These are phyloP conservation scores for Fonsecaea multimorphosa DNA, from an alignment of 2,329 filamentous ascomycete genomes.

Conservation along the genomic window DNA sequence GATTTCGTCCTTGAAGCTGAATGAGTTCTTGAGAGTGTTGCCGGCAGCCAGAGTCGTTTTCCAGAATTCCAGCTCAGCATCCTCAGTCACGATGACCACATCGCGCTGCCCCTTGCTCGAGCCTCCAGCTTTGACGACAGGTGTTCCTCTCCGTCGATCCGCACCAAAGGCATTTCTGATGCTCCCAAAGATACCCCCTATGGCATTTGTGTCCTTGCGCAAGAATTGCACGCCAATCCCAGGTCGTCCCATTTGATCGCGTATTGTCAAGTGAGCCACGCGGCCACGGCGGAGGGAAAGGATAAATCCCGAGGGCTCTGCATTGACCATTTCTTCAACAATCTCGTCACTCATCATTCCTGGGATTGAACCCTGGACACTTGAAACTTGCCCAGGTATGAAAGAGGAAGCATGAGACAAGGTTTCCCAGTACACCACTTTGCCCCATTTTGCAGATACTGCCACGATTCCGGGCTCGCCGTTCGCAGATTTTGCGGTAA, in stretches of 20 bases:
- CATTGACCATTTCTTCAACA: slow-evolving; percentile 77
- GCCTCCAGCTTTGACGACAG: slow-evolving; percentile 74
- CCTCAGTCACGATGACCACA: slow-evolving; percentile 77
- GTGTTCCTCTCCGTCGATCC: slow-evolving; percentile 75
- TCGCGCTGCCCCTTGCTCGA: slow-evolving; percentile 82
- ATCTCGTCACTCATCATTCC: slow-evolving; percentile 80
- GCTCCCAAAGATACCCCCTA: slow-evolving; percentile 78
- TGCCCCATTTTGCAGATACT: slow-evolving; percentile 81
- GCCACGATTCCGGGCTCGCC: slow-evolving; percentile 85
- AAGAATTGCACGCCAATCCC: slow-evolving; percentile 79
- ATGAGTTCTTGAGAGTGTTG: slow-evolving; percentile 73
- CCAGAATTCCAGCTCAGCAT: slow-evolving; percentile 83
- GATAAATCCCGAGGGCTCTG: slow-evolving; percentile 86
- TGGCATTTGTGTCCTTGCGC: slow-evolving; percentile 63
- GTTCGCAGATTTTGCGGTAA: slow-evolving; percentile 80
- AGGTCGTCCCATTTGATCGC: slow-evolving; percentile 86
- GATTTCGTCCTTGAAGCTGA: slow-evolving; percentile 71
- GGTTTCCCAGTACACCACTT: slow-evolving; percentile 93
- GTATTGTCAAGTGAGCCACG: slow-evolving; percentile 81
- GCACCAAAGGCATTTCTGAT: slow-evolving; percentile 76
- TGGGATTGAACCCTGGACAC: slow-evolving; percentile 74
- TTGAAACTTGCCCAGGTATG: slow-evolving; percentile 80
- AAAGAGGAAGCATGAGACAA: slow-evolving; percentile 86
- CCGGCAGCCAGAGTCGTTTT: slow-evolving; percentile 86
- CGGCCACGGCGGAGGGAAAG: slow-evolving; percentile 84